A percentile compares a stretch with the other conserved stretches of the same genome.
These are phyloP conservation scores for Fusarium temperatum DNA, from an alignment of 2,329 filamentous ascomycete genomes.

Conservation along the genomic window DNA sequence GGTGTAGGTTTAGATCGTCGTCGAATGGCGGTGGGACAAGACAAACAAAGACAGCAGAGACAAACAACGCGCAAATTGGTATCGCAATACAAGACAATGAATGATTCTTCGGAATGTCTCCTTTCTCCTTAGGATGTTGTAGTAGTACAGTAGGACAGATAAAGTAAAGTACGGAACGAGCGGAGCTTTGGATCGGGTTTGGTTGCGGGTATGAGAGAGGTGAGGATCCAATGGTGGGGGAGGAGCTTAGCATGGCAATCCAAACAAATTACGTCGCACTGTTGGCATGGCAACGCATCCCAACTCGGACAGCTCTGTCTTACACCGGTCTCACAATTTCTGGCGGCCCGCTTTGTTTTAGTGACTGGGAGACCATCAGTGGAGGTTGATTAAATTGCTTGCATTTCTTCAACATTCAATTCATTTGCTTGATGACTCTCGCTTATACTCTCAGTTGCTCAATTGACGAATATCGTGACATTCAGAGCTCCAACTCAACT, in stretches of 20 bases:
- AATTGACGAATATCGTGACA: not conserved
- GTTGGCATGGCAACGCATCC: conserved; percentile 28
- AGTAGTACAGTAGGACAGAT: conserved; percentile 8
- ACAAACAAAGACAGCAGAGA: not conserved
- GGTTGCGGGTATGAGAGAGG: conserved; percentile 18
- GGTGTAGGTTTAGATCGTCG: conserved; percentile 21
- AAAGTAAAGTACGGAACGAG: conserved; percentile 27
- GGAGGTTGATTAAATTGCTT: conserved; percentile 29
- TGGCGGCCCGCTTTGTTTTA: conserved; percentile 27
- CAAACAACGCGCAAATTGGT: not conserved
- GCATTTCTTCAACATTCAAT: conserved; percentile 24
- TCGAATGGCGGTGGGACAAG: not conserved
- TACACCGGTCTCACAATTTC: conserved; percentile 15
- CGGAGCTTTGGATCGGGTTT: conserved; percentile 32
- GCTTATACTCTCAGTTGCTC: not conserved
- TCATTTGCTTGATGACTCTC: not conserved
- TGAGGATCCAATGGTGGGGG: conserved; percentile 23
- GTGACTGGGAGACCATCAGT: conserved; percentile 10
- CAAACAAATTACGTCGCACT: conserved; percentile 37
- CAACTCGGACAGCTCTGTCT: conserved; percentile 4
- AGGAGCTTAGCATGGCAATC: conserved; percentile 10
- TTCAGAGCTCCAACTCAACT: not conserved
- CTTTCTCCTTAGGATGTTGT: conserved; percentile 15
- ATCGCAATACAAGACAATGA: conserved; percentile 13
- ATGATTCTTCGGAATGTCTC: conserved; percentile 10